These are phyloP conservation scores for Boletus huronensis DNA, from an alignment of 768 basidiomycete species.

Conservation along the genomic window DNA sequence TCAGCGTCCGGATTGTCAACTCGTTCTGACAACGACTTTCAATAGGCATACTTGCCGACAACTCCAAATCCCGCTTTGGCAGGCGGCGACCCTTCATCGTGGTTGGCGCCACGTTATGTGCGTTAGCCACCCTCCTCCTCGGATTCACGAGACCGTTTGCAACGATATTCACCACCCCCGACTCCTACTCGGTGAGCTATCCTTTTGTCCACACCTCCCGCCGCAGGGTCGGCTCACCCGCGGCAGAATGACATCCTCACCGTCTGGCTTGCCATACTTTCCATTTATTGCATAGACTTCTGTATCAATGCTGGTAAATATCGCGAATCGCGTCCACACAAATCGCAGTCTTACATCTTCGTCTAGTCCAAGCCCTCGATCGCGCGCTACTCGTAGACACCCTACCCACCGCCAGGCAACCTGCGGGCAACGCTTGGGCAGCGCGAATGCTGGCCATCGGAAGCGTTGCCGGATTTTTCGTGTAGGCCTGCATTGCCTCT, in stretches of 20 bases:
- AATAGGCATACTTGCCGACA: conserved; percentile 70
- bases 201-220: not conserved
- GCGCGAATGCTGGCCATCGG: conserved; percentile 89
- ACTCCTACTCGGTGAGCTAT: conserved; percentile 34
- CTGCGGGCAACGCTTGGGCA: conserved; percentile 92
- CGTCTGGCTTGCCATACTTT: conserved; percentile 70
- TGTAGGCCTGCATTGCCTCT: conserved; percentile 47
- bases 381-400: conserved; percentile 89
- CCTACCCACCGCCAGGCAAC: conserved; percentile 68
- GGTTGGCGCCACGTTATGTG: conserved; percentile 60
- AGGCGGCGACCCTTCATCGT: conserved; percentile 86
- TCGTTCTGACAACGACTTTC: not conserved
- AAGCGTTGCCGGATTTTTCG: conserved; percentile 81
- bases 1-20: not conserved
- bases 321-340: not conserved
- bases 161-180: conserved; percentile 36
- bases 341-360: not conserved
- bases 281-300: conserved; percentile 70
- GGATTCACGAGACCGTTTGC: conserved; percentile 79
- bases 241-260: conserved; percentile 61
- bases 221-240: not conserved
- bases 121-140: conserved; percentile 71
- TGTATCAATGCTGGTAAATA: conserved; percentile 50
- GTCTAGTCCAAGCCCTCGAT: conserved; percentile 79
- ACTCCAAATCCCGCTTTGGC: conserved; percentile 79